Conservation (phyloP, 139 green algal genomes). For the Gonium pectorale region DNA sequence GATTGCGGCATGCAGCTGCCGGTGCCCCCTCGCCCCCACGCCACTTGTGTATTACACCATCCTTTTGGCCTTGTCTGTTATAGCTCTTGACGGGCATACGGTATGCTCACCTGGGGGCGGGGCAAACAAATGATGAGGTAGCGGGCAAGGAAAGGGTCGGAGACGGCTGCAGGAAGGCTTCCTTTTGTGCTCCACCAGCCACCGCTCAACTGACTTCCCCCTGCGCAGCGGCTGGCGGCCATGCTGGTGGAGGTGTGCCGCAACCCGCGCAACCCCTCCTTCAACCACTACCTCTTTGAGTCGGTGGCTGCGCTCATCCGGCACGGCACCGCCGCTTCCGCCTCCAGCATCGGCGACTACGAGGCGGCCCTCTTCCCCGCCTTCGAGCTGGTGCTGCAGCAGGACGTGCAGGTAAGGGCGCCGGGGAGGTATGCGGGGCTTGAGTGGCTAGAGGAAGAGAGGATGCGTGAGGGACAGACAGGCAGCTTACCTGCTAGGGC, state of each 20-base stretch:
- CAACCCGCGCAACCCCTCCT: constrained; percentile 95
- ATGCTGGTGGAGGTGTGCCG: constrained; percentile 88
- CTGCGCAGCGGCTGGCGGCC: constrained; percentile 59
- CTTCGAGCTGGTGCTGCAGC: constrained; percentile 91
- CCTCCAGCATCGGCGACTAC: constrained; percentile 69
- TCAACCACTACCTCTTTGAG: constrained; percentile 99
- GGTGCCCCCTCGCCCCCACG: too few species aligned
- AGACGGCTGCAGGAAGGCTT: too few species aligned
- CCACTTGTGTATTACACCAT: too few species aligned
- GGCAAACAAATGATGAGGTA: too few species aligned
- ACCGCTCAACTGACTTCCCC: not conserved
- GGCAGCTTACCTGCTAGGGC: too few species aligned
- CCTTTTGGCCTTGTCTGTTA: too few species aligned
- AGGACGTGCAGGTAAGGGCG: constrained; percentile 80
- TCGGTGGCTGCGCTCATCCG: constrained; percentile 90
- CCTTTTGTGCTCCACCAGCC: not conserved
- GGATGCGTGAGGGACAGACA: too few species aligned
- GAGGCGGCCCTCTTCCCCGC: constrained; percentile 93
- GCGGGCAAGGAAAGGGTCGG: too few species aligned
- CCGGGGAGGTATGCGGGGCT: not conserved
- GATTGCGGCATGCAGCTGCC: too few species aligned
- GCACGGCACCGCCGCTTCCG: constrained; percentile 48
- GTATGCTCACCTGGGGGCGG: too few species aligned
- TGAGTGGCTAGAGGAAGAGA: not conserved
- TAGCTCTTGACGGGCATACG: too few species aligned